Evolutionary conservation across 164 flowering plant genomes (phyloP), one percentile per base, ranked within the genome.

Genomic region (Dillenia turbinata): DNA sequence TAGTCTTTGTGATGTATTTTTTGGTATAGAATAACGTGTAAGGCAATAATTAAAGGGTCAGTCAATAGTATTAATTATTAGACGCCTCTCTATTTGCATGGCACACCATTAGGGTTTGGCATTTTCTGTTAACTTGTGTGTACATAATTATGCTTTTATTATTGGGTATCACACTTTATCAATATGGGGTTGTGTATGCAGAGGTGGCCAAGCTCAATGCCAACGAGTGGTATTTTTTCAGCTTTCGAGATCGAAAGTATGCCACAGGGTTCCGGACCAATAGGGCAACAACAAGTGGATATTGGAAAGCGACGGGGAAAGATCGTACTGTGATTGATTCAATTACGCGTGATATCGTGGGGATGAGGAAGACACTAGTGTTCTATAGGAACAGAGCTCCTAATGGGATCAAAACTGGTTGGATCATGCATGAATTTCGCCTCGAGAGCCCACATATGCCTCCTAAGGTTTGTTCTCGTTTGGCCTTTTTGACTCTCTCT

Each of bases 361-460:
- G 96, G 54, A 87, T 89, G 96, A 69, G 94, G 33, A 90, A 90
- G 77, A 90, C 95, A 0, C 65, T 88, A 46, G 97, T 90, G 61
- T 90, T 90, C 70, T 88, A 90, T 61, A 67, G 66, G 9, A 86
- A 82, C 59, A 67, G 97, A 72, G 96, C 96, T 56, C 96, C 96
- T 0, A 77, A 83, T 64, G 96, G 96, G 15, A 75, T 82, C 78
- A 90, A 85, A 68, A 85, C 87, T 11, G 87, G 85, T 17, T 90
- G 97, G 97, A 79, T 90, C 70, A 90, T 90, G 97, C 95, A 90
- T 51, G 97, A 90, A 71, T 90, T 88, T 68, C 92, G 97, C 49
- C 66, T 86, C 3, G 90, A 87, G 73, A 81, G 73, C 66, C 85
- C 84, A 2, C 77, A 77, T 24, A 78, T 70, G 74, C 84, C 89